Base-by-base conservation (phyloP, 2,329 filamentous ascomycete species). In the Lachnellula willkommii region DNA sequence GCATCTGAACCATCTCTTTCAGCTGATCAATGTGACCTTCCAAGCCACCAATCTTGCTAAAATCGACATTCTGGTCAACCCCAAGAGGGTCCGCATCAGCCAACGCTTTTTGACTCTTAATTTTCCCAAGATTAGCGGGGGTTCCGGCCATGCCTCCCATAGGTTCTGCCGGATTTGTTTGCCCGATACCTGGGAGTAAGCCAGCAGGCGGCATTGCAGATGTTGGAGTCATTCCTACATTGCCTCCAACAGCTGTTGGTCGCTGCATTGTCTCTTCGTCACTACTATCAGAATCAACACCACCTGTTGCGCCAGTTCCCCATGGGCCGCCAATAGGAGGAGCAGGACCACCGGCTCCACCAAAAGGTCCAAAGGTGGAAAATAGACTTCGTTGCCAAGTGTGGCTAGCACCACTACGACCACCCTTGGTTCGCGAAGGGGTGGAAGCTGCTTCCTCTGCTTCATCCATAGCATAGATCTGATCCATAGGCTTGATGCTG, bases 1-100 rank as follows among this genome's bases (percentile, higher is more conserved):
- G 94, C 58, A 99, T 80, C 63, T 93, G 89, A 17, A 99, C 93
- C 94, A 99, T 99, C 74, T 99, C 94, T 73, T 99, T 97, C 60
- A 99, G 79, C 71, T 96, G 90, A 69, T 96, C 91, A 69, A 99
- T 96, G 69, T 97, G 93, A 37, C 90, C 87, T 69, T 95, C 86
- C 46, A 99, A 75, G 42, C 94, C 94, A 68, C 94, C 94, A 54
- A 99, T 92, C 62, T 92, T 90, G 71, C 89, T 93, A 70, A 99
- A 96, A 68, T 92, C 92, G 59, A 99, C 90, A 66, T 84, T 93
- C 68, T 93, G 77, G 68, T 97, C 92, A 36, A 99, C 91, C 9
- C 94, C 94, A 3, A 99, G 80, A 46, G 94, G 94, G 69, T 97
- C 94, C 3, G 92, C 90, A 74, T 99, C 94, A 22, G 93, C 93